These are phyloP conservation scores for Vitis hybrid DNA, from an alignment of 177 flowering plant genomes.

Conservation along the genomic window DNA sequence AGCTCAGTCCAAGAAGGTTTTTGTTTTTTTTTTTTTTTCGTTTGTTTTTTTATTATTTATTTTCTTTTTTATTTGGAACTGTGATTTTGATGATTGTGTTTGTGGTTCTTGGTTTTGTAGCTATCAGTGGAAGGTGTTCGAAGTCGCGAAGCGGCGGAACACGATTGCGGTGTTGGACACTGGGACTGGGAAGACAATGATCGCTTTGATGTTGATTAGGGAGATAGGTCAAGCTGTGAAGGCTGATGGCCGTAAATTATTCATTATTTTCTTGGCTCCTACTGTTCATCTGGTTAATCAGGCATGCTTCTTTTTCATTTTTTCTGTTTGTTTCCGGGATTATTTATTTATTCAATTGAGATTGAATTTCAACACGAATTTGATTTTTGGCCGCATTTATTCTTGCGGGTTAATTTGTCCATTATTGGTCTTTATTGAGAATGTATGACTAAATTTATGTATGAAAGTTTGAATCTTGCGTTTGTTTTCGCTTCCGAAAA, in stretches of 20 bases:
- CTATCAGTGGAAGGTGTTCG: slow-evolving; percentile 58
- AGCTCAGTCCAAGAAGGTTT: no score
- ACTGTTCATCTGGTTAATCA: slow-evolving; percentile 80
- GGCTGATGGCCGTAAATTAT: slow-evolving; percentile 26
- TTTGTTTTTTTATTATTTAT: no score
- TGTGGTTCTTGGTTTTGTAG: slow-evolving; percentile 27
- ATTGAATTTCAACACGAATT: no score
- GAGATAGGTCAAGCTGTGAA: slow-evolving; percentile 37
- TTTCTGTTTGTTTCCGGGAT: not conserved
- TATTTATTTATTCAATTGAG: no score
- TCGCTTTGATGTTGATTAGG: slow-evolving; percentile 70
- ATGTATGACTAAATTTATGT: no score
- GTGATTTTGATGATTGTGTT: not conserved
- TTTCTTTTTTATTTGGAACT: no score
- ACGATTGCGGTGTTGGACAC: slow-evolving; percentile 80
- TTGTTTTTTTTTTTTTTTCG: no score
- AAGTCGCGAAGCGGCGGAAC: slow-evolving; percentile 70
- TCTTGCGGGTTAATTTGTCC: no score
- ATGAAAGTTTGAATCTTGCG: no score
- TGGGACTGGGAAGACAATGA: slow-evolving; percentile 77
- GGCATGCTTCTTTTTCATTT: slow-evolving; percentile 29
- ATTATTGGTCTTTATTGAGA: no score
- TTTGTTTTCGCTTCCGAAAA: no score
- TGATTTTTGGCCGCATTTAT: no score
- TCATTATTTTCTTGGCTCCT: slow-evolving; percentile 78